These are phyloP conservation scores for Pseudogymnoascus sp. DNA, from an alignment of 2,329 filamentous ascomycete genomes.

Conservation along the genomic window DNA sequence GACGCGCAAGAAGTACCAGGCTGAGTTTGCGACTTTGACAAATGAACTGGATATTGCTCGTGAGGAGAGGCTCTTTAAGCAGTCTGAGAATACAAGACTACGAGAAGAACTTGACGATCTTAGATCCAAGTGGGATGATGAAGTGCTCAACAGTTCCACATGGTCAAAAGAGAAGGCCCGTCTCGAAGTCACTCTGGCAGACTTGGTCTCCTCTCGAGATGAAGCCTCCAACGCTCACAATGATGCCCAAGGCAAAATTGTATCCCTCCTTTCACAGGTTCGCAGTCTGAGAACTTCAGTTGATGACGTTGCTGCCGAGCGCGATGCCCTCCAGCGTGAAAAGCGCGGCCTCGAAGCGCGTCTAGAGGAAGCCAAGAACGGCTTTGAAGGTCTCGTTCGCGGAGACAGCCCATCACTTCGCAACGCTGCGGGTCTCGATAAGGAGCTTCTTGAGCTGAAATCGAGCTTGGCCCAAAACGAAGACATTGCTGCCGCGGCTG, in stretches of 20 bases:
- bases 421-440: conserved; percentile 81
- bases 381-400: conserved; percentile 78
- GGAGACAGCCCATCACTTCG: conserved; percentile 82
- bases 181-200: conserved; percentile 79
- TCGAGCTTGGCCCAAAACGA: conserved; percentile 84
- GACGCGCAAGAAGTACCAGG: conserved; percentile 94
- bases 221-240: conserved; percentile 91
- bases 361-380: conserved; percentile 77
- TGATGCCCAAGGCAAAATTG: conserved; percentile 88
- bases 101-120: conserved; percentile 95
- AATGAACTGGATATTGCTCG: conserved; percentile 91
- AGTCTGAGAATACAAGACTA: conserved; percentile 76
- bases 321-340: conserved; percentile 76
- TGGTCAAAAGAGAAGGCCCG: conserved; percentile 98
- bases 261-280: conserved; percentile 83
- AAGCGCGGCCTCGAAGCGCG: conserved; percentile 83
- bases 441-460: conserved; percentile 82
- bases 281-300: conserved; percentile 73
- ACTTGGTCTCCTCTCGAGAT: conserved; percentile 83
- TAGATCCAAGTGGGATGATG: conserved; percentile 94
- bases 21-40: conserved; percentile 79
- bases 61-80: conserved; percentile 78
- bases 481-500: conserved; percentile 81
- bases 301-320: conserved; percentile 78
- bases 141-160: conserved; percentile 92